A percentile compares a stretch with the other conserved stretches of the same genome.
Evolutionary conservation across 2,329 filamentous ascomycete genomes (phyloP).

Genomic region (Pestalotiopsis fici): DNA sequence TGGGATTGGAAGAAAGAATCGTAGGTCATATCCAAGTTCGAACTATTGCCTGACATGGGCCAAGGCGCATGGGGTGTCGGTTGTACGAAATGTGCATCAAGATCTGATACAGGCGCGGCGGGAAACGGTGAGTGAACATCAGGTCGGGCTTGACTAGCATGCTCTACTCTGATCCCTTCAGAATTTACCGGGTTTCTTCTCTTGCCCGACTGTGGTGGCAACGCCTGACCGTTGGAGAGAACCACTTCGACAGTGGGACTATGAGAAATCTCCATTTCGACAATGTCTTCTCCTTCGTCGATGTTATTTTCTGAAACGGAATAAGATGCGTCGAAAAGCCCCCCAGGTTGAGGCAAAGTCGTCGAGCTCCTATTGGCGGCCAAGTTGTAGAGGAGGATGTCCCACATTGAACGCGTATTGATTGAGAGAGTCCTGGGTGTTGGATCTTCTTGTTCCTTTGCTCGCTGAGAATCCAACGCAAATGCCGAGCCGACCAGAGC

Average conservation of each 20-base stretch:
- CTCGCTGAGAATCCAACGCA: background rate
- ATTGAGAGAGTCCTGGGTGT: background rate
- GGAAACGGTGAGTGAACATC: background rate
- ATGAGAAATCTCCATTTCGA: background rate
- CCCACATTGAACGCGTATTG: background rate
- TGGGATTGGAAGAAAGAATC: background rate
- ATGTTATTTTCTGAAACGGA: background rate
- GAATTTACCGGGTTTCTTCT: background rate
- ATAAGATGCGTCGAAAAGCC: background rate
- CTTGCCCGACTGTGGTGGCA: background rate
- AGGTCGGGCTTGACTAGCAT: background rate
- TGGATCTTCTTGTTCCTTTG: background rate
- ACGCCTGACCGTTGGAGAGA: background rate
- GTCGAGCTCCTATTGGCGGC: background rate
- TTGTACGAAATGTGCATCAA: background rate
- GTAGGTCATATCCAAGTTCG: background rate
- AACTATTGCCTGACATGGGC: background rate
- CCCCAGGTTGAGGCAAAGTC: background rate
- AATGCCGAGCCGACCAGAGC: background rate
- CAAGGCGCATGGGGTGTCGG: background rate
- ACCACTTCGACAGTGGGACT: background rate
- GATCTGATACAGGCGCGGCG: background rate
- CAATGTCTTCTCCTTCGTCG: background rate
- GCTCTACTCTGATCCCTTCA: background rate
- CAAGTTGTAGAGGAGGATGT: background rate